Percentiles rank a stretch among this genome's conserved stretches.
phyloP scores from a whole-genome alignment of 306 rosid species.

The Aeschynomene evenia region DNA sequence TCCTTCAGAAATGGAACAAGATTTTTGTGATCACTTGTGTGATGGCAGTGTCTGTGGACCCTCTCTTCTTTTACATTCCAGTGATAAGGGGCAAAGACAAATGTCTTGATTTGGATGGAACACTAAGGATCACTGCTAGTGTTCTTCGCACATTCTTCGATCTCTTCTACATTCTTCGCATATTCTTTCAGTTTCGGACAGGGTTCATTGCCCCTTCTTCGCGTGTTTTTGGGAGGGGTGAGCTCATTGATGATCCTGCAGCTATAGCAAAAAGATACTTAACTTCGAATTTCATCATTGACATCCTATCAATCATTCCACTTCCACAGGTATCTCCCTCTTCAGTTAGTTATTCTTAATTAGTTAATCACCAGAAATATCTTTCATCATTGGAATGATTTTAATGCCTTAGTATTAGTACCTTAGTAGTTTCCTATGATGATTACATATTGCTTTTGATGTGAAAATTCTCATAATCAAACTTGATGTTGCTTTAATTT shows the following conservation, averaged over 20 bases:
- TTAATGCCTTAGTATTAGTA: background rate
- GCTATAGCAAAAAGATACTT: slow-evolving; percentile 74
- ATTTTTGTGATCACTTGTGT: slow-evolving; percentile 74
- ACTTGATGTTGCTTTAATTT: slow-evolving; percentile 8
- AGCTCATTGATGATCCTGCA: slow-evolving; percentile 50
- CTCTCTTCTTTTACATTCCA: slow-evolving; percentile 77
- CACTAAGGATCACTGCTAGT: slow-evolving; percentile 48
- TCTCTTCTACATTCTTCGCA: slow-evolving; percentile 65
- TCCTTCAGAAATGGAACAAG: slow-evolving; percentile 87
- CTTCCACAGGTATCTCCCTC: slow-evolving; percentile 71
- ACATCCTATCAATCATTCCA: slow-evolving; percentile 81
- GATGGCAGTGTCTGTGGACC: slow-evolving; percentile 76
- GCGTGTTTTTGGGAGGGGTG: slow-evolving; percentile 86
- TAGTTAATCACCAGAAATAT: background rate
- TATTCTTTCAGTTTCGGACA: slow-evolving; percentile 71
- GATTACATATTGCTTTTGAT: slow-evolving; percentile 6
- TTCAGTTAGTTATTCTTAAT: background rate
- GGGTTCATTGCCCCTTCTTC: slow-evolving; percentile 82
- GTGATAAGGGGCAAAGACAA: slow-evolving; percentile 7
- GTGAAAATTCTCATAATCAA: background rate
- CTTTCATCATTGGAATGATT: background rate
- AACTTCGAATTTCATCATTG: slow-evolving; percentile 63
- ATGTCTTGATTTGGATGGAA: slow-evolving; percentile 42
- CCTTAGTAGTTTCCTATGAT: background rate
- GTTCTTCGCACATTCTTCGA: slow-evolving; percentile 82